Evolutionary conservation across 2,329 filamentous ascomycete species (phyloP).

Genomic region (Byssothecium circinans): DNA sequence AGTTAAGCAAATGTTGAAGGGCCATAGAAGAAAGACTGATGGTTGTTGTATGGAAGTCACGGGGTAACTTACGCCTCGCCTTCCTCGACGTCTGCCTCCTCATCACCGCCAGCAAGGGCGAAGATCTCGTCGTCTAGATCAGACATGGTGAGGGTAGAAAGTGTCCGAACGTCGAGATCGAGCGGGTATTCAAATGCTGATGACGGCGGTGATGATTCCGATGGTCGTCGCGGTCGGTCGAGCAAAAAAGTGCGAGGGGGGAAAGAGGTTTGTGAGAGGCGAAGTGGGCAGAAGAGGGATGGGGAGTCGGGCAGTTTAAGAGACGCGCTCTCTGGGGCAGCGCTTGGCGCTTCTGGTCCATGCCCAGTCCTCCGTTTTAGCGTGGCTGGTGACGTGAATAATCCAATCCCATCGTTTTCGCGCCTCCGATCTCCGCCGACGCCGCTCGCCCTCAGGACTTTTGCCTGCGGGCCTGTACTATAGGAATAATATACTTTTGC

Average conservation of each 20-base stretch:
- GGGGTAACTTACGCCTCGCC: conserved; percentile 74
- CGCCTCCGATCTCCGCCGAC: not conserved
- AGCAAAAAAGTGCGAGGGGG: conserved; percentile 14
- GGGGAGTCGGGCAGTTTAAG: conserved; percentile 17
- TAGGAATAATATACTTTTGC: conserved; percentile 1
- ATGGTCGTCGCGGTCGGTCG: not conserved
- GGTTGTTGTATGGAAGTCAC: conserved; percentile 11
- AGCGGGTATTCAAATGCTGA: not conserved
- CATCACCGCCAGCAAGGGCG: conserved; percentile 79
- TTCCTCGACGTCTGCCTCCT: conserved; percentile 65
- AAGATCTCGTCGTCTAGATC: conserved; percentile 87
- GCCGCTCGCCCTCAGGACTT: not conserved
- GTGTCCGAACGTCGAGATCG: not conserved
- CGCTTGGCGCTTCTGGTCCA: not conserved
- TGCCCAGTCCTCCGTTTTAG: not conserved
- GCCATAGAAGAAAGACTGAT: too few relatives aligned
- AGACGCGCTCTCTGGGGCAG: not conserved
- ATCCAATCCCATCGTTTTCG: not conserved
- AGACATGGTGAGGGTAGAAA: conserved; percentile 62
- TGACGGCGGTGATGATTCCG: not conserved
- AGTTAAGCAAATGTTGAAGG: too few relatives aligned
- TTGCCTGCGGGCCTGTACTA: not conserved
- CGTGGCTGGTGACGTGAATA: conserved; percentile 6
- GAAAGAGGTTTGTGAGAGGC: conserved; percentile 16
- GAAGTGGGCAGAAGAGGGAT: conserved; percentile 16